Evolutionary conservation across 495 filamentous ascomycete species (phyloP).

Genomic region (Penicillium diatomitis): DNA sequence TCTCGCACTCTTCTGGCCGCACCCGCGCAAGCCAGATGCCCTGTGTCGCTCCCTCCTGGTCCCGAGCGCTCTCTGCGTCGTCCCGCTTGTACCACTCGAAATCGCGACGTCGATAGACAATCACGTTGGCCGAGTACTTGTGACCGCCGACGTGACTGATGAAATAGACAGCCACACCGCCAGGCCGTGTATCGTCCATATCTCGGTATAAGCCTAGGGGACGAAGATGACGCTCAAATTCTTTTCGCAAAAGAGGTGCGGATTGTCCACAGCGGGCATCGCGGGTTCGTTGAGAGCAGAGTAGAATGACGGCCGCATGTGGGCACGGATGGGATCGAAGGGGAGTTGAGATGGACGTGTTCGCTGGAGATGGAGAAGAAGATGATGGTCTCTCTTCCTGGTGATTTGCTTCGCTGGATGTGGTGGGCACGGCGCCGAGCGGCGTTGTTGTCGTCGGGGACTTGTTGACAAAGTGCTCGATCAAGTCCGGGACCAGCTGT

Average conservation of each 20-base stretch:
- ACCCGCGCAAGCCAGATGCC: conserved; percentile 93
- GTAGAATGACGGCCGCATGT: conserved; percentile 77
- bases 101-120: conserved; percentile 69
- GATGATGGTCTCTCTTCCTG: conserved; percentile 10
- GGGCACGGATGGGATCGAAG: conserved; percentile 63
- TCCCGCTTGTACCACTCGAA: conserved; percentile 40
- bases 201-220: conserved; percentile 79
- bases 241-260: conserved; percentile 74
- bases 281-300: conserved; percentile 87
- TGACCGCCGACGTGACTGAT: conserved; percentile 93
- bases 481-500: conserved; percentile 58
- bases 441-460: conserved; percentile 69
- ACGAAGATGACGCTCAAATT: conserved; percentile 84
- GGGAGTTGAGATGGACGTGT: conserved; percentile 31
- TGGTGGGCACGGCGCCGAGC: conserved; percentile 29
- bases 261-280: conserved; percentile 93
- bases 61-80: conserved; percentile 21
- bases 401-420: neutral
- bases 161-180: conserved; percentile 91
- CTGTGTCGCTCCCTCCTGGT: conserved; percentile 58
- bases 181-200: conserved; percentile 73
- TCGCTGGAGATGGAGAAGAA: conserved; percentile 14
- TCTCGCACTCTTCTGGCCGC: conserved; percentile 86
- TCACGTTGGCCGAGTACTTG: conserved; percentile 80
- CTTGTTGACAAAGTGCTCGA: conserved; percentile 60